These are phyloP conservation scores for Saccharomycopsis sp. DNA, from an alignment of 805 yeast genomes.

Conservation along the genomic window DNA sequence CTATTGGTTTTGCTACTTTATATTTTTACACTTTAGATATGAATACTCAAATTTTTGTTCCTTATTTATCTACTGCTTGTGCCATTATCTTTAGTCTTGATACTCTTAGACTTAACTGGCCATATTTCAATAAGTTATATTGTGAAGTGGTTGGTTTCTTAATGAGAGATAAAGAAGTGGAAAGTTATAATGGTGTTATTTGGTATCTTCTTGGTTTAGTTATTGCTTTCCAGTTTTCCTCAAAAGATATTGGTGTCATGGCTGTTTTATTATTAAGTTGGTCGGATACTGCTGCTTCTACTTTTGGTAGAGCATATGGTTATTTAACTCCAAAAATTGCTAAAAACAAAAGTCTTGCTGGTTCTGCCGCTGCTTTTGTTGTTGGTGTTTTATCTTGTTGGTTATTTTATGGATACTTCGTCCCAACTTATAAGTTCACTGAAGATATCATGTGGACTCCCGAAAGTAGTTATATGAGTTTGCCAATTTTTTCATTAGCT, in stretches of 20 bases:
- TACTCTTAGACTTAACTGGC: conserved; percentile 49
- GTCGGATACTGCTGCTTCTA: conserved; percentile 97
- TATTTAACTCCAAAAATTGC: conserved; percentile 70
- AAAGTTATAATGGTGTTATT: conserved; percentile 70
- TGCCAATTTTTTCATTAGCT: conserved; percentile 43
- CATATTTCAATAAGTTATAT: conserved; percentile 54
- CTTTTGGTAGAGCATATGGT: conserved; percentile 82
- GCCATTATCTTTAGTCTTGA: conserved; percentile 52
- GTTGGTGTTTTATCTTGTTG: conserved; percentile 62
- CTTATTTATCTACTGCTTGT: conserved; percentile 48
- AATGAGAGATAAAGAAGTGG: conserved; percentile 75
- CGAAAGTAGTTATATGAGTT: conserved; percentile 43
- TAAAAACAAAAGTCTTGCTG: conserved; percentile 76
- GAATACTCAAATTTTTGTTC: conserved; percentile 44
- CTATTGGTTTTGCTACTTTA: conserved; percentile 76
- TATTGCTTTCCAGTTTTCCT: conserved; percentile 55
- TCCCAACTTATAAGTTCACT: conserved; percentile 51
- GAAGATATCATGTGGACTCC: conserved; percentile 59
- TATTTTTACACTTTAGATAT: conserved; percentile 58
- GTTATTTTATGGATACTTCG: conserved; percentile 59
- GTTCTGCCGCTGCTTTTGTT: conserved; percentile 75
- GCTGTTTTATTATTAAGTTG: conserved; percentile 78
- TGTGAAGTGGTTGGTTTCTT: conserved; percentile 64
- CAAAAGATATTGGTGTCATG: conserved; percentile 74
- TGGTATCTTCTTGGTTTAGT: conserved; percentile 79